phyloP scores from a whole-genome alignment of 805 yeast species.

The Candida insectalens region DNA sequence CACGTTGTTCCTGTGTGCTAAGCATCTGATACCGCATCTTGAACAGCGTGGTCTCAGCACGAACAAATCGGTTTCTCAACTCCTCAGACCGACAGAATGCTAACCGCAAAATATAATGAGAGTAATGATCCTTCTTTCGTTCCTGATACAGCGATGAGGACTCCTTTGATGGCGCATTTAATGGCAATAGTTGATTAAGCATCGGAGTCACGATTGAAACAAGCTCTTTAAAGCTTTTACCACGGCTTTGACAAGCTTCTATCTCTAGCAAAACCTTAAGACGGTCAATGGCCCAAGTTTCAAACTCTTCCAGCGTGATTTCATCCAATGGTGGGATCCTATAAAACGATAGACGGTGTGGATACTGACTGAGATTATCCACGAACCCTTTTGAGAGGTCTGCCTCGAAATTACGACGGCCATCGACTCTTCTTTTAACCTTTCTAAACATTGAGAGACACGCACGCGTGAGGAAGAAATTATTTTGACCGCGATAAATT shows the following conservation, averaged over 20 bases:
- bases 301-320: slow-evolving; percentile 87
- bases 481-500: no score
- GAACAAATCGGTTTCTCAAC: slow-evolving; percentile 66
- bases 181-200: slow-evolving; percentile 55
- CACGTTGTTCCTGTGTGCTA: slow-evolving; percentile 56
- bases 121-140: slow-evolving; percentile 81
- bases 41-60: slow-evolving; percentile 69
- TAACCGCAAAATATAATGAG: slow-evolving; percentile 79
- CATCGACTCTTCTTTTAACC: slow-evolving; percentile 63
- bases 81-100: slow-evolving; percentile 88
- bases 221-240: slow-evolving; percentile 53
- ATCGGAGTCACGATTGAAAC: slow-evolving; percentile 58
- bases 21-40: slow-evolving; percentile 59
- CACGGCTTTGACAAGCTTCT: slow-evolving; percentile 63
- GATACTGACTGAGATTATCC: slow-evolving; percentile 29
- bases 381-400: slow-evolving; percentile 14
- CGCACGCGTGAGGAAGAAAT: not conserved
- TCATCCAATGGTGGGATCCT: slow-evolving; percentile 71
- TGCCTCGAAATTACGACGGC: slow-evolving; percentile 52
- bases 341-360: slow-evolving; percentile 66
- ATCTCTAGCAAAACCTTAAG: slow-evolving; percentile 75
- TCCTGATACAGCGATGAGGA: slow-evolving; percentile 39
- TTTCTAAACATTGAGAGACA: slow-evolving; percentile 75
- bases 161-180: slow-evolving; percentile 34
- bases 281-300: slow-evolving; percentile 91